Base-by-base conservation (phyloP, 495 filamentous ascomycete species). In the Penicillium salamii region DNA sequence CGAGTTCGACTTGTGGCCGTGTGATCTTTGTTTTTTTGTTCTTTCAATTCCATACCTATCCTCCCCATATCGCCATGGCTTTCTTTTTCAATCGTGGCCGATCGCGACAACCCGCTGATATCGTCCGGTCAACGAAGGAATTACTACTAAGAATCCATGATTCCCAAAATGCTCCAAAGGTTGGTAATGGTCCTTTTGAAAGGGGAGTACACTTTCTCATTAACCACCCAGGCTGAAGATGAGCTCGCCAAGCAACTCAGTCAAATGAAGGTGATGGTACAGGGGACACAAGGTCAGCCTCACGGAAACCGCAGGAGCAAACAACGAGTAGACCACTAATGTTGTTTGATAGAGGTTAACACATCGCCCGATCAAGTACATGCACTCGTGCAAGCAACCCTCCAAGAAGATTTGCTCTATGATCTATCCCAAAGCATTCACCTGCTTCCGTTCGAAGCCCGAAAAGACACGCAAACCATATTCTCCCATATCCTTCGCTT, bases 371-470 rank as follows among this genome's bases (percentile, higher is more conserved):
- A 97, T 40, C 87, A 92, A 62, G 86, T 95, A 50, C 81, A 87
- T 58, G 79, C 86, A 46, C 78, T 97, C 15, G 81, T 96, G 36
- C 84, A 80, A 33, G 80, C 85, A 42, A 81, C 95, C 31, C 84
- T 96, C 54, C 79, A 90, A 57, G 90, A 95, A 70, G 90, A 97
- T 65, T 74, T 99, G 18, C 81, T 97, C 29, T 88, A 86, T 57
- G 74, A 87, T 26, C 84, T 99, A 31, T 87, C 91, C 21, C 77
- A 79, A 37, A 82, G 83, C 62, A 84, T 99, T 40, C 80, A 87
- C 66, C 77, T 84, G 21, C 82, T 97, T 5, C 88, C 92, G 5
- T 99, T 99, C 75, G 95, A 99, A 74, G 86, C 89, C 20, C 82
- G 88, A 59, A 95, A 95, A 71, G 89, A 95, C 60, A 84, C 85